phyloP scores from a whole-genome alignment of 306 rosid species.

The Castanea sativa region DNA sequence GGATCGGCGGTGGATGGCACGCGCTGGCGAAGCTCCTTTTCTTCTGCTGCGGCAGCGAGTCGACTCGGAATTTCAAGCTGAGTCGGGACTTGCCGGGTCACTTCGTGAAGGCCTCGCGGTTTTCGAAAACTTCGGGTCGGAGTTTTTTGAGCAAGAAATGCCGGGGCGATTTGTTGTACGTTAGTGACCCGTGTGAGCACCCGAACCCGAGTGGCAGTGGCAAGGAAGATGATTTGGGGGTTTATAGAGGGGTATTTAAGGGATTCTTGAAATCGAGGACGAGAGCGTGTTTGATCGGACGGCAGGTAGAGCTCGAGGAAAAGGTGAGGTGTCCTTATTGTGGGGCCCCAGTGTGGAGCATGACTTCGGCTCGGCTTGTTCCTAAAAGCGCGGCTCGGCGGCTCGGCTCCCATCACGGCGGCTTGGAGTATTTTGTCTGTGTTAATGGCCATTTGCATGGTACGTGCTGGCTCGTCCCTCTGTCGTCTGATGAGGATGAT shows the following conservation, averaged over 20 bases:
- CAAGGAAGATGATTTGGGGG: constrained; percentile 50
- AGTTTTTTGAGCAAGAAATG: constrained; percentile 46
- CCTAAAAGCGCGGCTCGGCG: constrained; percentile 62
- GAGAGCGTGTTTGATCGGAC: constrained; percentile 43
- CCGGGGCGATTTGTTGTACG: constrained; percentile 49
- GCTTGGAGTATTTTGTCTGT: constrained; percentile 58
- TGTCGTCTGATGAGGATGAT: constrained; percentile 45
- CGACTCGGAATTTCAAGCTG: constrained; percentile 41
- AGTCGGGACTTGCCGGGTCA: constrained; percentile 40
- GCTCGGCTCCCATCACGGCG: constrained; percentile 59
- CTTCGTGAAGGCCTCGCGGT: constrained; percentile 40
- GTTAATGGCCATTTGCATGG: constrained; percentile 62
- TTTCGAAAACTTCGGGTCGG: constrained; percentile 66
- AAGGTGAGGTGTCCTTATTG: constrained; percentile 50
- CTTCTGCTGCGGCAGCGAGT: constrained; percentile 53
- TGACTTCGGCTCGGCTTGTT: constrained; percentile 54
- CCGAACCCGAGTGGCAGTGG: constrained; percentile 19
- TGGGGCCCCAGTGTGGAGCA: constrained; percentile 62
- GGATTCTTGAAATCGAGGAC: constrained; percentile 50
- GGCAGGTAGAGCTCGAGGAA: constrained; percentile 43
- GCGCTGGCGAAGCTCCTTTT: constrained; percentile 61
- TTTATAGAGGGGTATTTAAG: constrained; percentile 55
- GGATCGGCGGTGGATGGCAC: constrained; percentile 65
- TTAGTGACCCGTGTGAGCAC: constrained; percentile 73
- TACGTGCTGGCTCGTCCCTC: constrained; percentile 54